Base-by-base conservation (phyloP, 768 basidiomycete genomes). In the Coprinopsis cinerea region DNA sequence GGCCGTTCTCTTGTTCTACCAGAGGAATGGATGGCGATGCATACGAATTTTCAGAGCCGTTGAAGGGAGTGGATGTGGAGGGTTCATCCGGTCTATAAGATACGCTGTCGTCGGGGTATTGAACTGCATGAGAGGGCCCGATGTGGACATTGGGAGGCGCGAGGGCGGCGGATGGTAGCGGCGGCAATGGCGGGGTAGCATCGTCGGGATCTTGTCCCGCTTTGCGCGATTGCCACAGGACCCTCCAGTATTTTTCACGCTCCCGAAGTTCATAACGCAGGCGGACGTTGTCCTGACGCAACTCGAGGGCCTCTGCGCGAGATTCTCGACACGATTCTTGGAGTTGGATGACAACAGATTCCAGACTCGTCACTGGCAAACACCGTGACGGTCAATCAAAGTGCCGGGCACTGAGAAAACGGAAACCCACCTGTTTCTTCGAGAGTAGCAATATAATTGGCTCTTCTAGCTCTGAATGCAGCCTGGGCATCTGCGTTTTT, bases 401-500 rank as follows among this genome's bases (percentile, higher is more conserved):
- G 39, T 32, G 23, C 14, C 4, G 39, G 18, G 15, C 36, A 23
- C 39, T 37, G 40, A 49, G 50, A 41, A 48, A 57, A 61, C 53
- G 40, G 43, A 23, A 20, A 22, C 36, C 51, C 54, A 78, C 79
- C 81, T 72, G 88, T 88, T 63, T 88, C 88, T 65, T 92, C 89
- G 54, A 92, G 78, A 11, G 88, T 91, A 36, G 85, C 81, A 61
- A 92, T 92, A 64, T 92, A 92, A 66, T 88, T 90, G 43, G 86
- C 87, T 56, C 89, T 77, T 56, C 87, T 70, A 43, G 84, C 85
- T 55, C 87, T 75, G 65, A 90, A 91, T 52, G 88, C 87, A 47
- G 89, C 88, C 67, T 92, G 89, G 2, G 89, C 89, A 61, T 90
- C 86, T 28, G 89, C 89, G 59, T 92, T 92, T 71, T 92, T 92